phyloP scores from a whole-genome alignment of 2,329 filamentous ascomycete species.

The Ascochyta fabae region DNA sequence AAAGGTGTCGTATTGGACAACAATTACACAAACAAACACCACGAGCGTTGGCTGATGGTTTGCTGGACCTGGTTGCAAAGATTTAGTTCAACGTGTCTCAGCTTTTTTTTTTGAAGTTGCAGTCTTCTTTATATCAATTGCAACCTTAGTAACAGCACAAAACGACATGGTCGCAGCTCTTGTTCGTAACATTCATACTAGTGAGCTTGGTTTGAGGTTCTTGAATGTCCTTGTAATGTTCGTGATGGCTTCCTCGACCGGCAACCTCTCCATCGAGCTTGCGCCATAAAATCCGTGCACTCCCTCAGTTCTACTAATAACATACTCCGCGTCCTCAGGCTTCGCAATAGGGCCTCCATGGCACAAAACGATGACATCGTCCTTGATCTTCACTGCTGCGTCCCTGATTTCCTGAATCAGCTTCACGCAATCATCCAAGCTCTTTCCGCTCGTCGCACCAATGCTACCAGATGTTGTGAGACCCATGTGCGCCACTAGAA shows the following conservation, averaged over 20 bases:
- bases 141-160: neutral
- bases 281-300: conserved; percentile 77
- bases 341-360: conserved; percentile 73
- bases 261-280: conserved; percentile 72
- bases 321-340: conserved; percentile 68
- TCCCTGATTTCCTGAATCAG: conserved; percentile 70
- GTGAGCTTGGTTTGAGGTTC: conserved; percentile 24
- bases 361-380: conserved; percentile 70
- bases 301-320: conserved; percentile 65
- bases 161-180: neutral
- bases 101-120: too few species aligned
- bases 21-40: too few species aligned
- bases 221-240: conserved; percentile 64
- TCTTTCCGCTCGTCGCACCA: conserved; percentile 67
- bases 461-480: conserved; percentile 70
- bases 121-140: too few species aligned
- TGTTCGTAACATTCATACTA: conserved; percentile 5
- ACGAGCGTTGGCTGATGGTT: too few species aligned
- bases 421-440: conserved; percentile 67
- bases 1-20: too few species aligned
- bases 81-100: too few species aligned
- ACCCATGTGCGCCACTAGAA: conserved; percentile 73
- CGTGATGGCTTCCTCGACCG: conserved; percentile 70
- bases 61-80: too few species aligned
- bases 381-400: conserved; percentile 61